A percentile compares a stretch with the other conserved stretches of the same genome.
Conservation (phyloP, 2,329 filamentous ascomycete species). For the Fusarium nurragi region DNA sequence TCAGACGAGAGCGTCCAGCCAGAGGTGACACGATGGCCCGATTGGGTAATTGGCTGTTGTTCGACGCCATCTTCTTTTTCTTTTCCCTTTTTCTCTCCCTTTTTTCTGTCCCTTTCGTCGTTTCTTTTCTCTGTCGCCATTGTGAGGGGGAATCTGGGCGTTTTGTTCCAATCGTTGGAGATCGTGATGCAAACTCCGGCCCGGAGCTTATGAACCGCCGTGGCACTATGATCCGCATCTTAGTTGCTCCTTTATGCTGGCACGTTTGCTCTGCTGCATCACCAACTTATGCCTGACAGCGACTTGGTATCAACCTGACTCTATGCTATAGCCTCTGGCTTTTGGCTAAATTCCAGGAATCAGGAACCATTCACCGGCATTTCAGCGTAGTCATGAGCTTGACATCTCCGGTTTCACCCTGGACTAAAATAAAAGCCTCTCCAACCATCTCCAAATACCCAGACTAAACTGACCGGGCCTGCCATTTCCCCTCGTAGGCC, state of each 20-base stretch:
- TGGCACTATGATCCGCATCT: conserved; percentile 12
- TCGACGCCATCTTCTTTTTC: conserved; percentile 20
- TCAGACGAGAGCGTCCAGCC: conserved; percentile 31
- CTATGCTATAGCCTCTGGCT: neutral
- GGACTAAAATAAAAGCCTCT: conserved; percentile 5
- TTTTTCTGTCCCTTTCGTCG: neutral
- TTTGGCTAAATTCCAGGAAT: neutral
- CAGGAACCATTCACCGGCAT: neutral
- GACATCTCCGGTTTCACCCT: neutral
- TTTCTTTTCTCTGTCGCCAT: neutral
- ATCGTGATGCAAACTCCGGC: conserved; percentile 9
- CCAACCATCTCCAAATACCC: conserved; percentile 18
- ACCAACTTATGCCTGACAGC: neutral
- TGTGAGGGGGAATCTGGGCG: conserved; percentile 22
- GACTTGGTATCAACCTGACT: neutral
- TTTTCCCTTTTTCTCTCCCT: conserved; percentile 1
- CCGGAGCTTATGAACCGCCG: conserved; percentile 18
- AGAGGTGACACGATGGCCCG: conserved; percentile 39
- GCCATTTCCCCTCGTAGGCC: neutral
- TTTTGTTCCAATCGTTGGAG: conserved; percentile 12
- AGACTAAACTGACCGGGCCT: neutral
- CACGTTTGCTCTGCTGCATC: neutral
- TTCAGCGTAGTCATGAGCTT: conserved; percentile 3
- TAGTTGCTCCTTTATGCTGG: neutral
- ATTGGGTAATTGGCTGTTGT: conserved; percentile 44